Percentiles rank a stretch among this genome's conserved stretches.
Conservation (phyloP, 108 stramenopile species). For the Cyclotella baltica region DNA sequence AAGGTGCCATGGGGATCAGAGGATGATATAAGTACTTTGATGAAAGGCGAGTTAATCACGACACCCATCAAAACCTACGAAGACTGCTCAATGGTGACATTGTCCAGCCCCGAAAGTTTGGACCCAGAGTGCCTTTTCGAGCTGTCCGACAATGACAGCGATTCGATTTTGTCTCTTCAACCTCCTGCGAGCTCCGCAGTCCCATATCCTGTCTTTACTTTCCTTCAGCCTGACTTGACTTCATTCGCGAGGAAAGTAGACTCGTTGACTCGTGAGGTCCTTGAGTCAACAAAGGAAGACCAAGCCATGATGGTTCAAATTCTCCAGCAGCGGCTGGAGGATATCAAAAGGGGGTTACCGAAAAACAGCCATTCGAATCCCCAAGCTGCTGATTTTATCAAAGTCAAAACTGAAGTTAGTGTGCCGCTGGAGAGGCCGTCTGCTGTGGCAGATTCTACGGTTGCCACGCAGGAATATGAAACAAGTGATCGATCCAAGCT, state of each 20-base stretch:
- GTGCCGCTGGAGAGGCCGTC: no score
- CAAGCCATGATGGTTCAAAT: neutral
- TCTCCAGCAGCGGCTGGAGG: neutral
- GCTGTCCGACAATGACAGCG: neutral
- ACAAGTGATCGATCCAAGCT: no score
- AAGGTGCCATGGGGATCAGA: neutral
- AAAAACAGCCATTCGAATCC: no score
- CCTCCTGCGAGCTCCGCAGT: neutral
- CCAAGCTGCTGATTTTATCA: no score
- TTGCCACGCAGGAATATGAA: no score
- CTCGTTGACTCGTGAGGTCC: neutral
- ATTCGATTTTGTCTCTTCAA: neutral
- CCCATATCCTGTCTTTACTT: neutral
- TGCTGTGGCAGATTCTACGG: no score
- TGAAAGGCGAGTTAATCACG: slow-evolving; percentile 5
- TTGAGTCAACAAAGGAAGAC: neutral
- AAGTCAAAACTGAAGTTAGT: no score
- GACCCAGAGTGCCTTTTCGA: neutral
- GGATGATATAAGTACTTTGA: neutral
- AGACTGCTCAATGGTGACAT: neutral
- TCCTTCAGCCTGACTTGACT: neutral
- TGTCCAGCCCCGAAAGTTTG: neutral
- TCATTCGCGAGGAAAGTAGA: neutral
- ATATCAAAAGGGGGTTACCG: no score
- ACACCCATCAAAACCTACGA: neutral